These are phyloP conservation scores for Pilatotrama ljubarskyi DNA, from an alignment of 768 basidiomycete genomes.

Conservation along the genomic window DNA sequence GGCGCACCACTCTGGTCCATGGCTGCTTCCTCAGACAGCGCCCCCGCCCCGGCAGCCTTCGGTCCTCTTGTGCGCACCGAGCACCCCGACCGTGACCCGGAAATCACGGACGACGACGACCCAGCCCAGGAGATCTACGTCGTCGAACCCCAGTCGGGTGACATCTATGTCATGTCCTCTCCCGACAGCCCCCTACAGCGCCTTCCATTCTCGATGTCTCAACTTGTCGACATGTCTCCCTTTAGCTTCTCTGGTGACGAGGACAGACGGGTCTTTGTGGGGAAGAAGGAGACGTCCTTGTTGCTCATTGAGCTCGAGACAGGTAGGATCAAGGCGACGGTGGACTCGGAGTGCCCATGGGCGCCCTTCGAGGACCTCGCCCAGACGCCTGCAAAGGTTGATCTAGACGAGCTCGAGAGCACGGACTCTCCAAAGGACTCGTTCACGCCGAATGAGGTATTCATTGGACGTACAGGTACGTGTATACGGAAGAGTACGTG, in stretches of 20 bases:
- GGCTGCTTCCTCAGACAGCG: constrained; percentile 37
- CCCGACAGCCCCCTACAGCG: constrained; percentile 74
- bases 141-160: constrained; percentile 92
- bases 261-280: constrained; percentile 78
- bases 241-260: constrained; percentile 75
- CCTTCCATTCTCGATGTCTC: constrained; percentile 88
- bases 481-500: not conserved
- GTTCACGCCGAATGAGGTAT: constrained; percentile 44
- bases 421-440: constrained; percentile 37
- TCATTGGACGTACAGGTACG: constrained; percentile 68
- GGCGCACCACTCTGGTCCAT: constrained; percentile 89
- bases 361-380: constrained; percentile 60
- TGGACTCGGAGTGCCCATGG: constrained; percentile 80
- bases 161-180: constrained; percentile 82
- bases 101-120: constrained; percentile 52
- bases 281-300: constrained; percentile 85
- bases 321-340: constrained; percentile 72
- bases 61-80: constrained; percentile 74
- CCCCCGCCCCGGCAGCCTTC: constrained; percentile 48
- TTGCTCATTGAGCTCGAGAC: constrained; percentile 76
- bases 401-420: constrained; percentile 63
- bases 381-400: constrained; percentile 36
- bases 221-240: constrained; percentile 86
- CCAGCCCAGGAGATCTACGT: constrained; percentile 76
- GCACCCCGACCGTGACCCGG: constrained; percentile 59